A percentile compares a stretch with the other conserved stretches of the same genome.
These are phyloP conservation scores for Annulohypoxylon truncatum DNA, from an alignment of 2,329 filamentous ascomycete species.

Conservation along the genomic window DNA sequence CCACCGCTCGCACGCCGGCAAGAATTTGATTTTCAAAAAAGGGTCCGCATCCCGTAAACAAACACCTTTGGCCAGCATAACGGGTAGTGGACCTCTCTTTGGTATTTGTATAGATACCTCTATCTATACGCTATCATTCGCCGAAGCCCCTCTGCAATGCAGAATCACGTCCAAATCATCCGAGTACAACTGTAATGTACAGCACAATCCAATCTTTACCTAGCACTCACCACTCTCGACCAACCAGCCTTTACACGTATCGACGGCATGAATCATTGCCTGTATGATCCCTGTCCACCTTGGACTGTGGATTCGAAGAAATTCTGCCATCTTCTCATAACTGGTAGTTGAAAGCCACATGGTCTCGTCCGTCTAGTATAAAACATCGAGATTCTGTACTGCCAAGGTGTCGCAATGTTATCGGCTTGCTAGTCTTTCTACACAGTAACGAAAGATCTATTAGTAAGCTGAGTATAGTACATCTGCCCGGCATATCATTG, in stretches of 20 bases:
- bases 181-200: constrained; percentile 43
- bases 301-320: constrained; percentile 23
- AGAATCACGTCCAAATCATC: constrained; percentile 43
- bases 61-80: constrained; percentile 26
- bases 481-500: background rate
- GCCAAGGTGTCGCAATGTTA: constrained; percentile 1
- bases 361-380: constrained; percentile 12
- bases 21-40: constrained; percentile 5
- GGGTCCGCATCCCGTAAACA: constrained; percentile 24
- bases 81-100: constrained; percentile 9
- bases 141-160: constrained; percentile 37
- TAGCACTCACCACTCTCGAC: constrained; percentile 20
- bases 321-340: constrained; percentile 19
- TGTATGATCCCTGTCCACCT: constrained; percentile 33
- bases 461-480: constrained; percentile 11
- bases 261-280: constrained; percentile 37
- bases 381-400: constrained; percentile 3
- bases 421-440: background rate
- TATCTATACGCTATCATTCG: constrained; percentile 28
- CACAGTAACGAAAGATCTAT: constrained; percentile 3
- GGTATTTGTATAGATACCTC: background rate
- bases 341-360: background rate
- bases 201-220: constrained; percentile 36
- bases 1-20: constrained; percentile 14
- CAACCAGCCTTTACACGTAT: constrained; percentile 42